A percentile compares a stretch with the other conserved stretches of the same genome.
Evolutionary conservation across 805 yeast species (phyloP).

Genomic region (Ogataea nakhonphanomensis): DNA sequence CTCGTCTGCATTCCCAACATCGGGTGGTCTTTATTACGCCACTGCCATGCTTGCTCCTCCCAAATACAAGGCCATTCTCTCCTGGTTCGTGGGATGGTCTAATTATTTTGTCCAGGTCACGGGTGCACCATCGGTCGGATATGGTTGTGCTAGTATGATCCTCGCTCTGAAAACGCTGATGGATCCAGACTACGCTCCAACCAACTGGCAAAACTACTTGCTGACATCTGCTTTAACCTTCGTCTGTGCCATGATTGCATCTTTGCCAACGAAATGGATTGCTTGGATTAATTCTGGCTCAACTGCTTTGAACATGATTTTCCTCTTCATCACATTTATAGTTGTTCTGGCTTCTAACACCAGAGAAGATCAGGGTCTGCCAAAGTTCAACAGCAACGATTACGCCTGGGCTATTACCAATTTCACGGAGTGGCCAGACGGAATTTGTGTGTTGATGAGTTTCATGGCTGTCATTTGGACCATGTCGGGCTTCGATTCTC

Average conservation of each 20-base stretch:
- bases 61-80: constrained; percentile 45
- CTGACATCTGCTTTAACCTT: constrained; percentile 49
- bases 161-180: constrained; percentile 45
- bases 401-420: constrained; percentile 53
- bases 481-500: constrained; percentile 72
- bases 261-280: constrained; percentile 51
- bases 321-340: constrained; percentile 48
- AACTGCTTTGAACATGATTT: constrained; percentile 44
- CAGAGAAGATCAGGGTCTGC: constrained; percentile 33
- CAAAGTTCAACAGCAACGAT: constrained; percentile 46
- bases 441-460: constrained; percentile 52
- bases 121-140: constrained; percentile 57
- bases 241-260: constrained; percentile 44
- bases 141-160: constrained; percentile 54
- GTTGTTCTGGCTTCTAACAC: constrained; percentile 49
- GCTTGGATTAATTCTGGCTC: constrained; percentile 51
- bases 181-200: constrained; percentile 38
- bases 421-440: constrained; percentile 58
- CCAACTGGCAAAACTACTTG: constrained; percentile 48
- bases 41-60: constrained; percentile 59
- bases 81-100: constrained; percentile 62
- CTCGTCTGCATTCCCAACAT: constrained; percentile 60
- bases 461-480: constrained; percentile 62
- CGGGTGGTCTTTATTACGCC: constrained; percentile 67
- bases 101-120: constrained; percentile 65